Evolutionary conservation across 441 rosid genomes (phyloP), one percentile per base, ranked within the genome.

Genomic region (Aquilaria agallochum): DNA sequence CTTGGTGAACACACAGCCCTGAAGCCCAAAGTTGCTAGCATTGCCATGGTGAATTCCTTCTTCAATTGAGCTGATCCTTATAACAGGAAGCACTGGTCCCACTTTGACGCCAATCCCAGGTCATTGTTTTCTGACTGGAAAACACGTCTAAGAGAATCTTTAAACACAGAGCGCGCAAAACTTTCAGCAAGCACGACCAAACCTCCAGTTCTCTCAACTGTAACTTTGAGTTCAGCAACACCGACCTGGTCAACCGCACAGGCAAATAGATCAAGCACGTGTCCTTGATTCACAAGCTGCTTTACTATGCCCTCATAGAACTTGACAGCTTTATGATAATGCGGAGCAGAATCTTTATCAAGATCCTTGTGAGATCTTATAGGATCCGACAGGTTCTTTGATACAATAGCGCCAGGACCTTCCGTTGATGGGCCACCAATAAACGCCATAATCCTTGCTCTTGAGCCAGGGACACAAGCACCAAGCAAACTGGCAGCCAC

Each of bases 31-130:
- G 65, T 91, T 95, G 77, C 99, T 95, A 30, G 99, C 97, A 78
- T 95, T 95, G 81, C 99, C 92, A 62, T 95, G 99, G 74, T 95
- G 86, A 65, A 95, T 88, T 40, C 99, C 99, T 78, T 95, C 98
- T 60, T 95, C 99, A 5, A 89, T 70, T 0, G 97, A 83, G 59
- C 40, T 71, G 66, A 92, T 95, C 75, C 98, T 80, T 7, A 95
- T 71, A 33, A 95, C 95, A 0, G 99, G 99, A 45, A 95, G 52
- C 65, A 95, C 80, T 0, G 99, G 99, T 32, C 99, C 99, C 20
- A 89, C 98, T 86, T 89, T 63, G 96, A 87, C 30, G 93, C 87
- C 42, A 91, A 71, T 68, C 96, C 84, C 59, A 91, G 90, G 74
- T 88, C 92, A 68, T 73, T 70, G 58, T 89, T 97, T 68, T 79